phyloP scores from a whole-genome alignment of 441 rosid species.

The Pelargonium citronellum region DNA sequence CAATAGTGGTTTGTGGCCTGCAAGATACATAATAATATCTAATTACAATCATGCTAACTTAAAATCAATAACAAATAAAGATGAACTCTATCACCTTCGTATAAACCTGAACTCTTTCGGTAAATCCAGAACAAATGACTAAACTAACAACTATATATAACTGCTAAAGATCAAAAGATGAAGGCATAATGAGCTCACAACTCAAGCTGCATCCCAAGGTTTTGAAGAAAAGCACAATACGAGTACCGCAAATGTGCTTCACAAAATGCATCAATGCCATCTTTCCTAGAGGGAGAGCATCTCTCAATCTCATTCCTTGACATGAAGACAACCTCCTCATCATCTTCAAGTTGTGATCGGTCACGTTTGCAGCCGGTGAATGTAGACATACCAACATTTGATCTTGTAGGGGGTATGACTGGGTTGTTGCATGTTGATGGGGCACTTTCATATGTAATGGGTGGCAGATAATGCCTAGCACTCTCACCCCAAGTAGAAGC shows the following conservation, averaged over 20 bases:
- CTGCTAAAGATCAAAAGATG: not conserved
- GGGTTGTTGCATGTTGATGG: slow-evolving; percentile 25
- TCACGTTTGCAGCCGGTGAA: slow-evolving; percentile 47
- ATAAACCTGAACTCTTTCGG: not conserved
- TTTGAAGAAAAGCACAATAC: slow-evolving; percentile 61
- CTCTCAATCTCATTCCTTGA: slow-evolving; percentile 71
- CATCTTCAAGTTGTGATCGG: slow-evolving; percentile 53
- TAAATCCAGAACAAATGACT: not conserved
- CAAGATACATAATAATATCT: slow-evolving; percentile 15
- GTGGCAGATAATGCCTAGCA: slow-evolving; percentile 26
- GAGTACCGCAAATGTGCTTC: slow-evolving; percentile 74
- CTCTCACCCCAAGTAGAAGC: slow-evolving; percentile 42
- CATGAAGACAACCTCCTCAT: slow-evolving; percentile 47
- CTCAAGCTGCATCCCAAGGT: slow-evolving; percentile 61
- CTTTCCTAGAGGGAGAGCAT: slow-evolving; percentile 70
- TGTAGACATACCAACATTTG: slow-evolving; percentile 38
- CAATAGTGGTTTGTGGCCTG: slow-evolving; percentile 74
- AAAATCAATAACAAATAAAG: not conserved
- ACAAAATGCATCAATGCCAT: slow-evolving; percentile 61
- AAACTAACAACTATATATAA: not conserved
- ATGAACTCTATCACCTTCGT: not conserved
- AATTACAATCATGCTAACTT: not conserved
- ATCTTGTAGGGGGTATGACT: slow-evolving; percentile 31
- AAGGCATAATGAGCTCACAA: slow-evolving; percentile 41
- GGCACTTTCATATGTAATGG: slow-evolving; percentile 23